Evolutionary conservation across 306 rosid genomes (phyloP).

Genomic region (Lathyrus aphaca): DNA sequence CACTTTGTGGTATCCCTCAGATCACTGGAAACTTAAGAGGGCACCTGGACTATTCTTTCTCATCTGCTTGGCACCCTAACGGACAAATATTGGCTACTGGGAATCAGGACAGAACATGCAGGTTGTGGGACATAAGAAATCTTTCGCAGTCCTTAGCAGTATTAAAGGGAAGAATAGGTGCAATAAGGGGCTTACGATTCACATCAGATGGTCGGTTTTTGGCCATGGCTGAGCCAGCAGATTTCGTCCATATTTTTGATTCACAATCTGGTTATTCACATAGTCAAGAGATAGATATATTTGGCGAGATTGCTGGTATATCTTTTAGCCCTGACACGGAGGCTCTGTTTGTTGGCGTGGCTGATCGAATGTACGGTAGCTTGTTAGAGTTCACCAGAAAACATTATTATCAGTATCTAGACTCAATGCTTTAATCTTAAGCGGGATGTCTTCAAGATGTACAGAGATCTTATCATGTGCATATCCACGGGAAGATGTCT

Average conservation of each 20-base stretch:
- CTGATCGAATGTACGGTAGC: constrained; percentile 88
- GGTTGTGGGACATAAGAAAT: constrained; percentile 94
- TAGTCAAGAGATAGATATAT: constrained; percentile 82
- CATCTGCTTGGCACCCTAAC: constrained; percentile 98
- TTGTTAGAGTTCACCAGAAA: constrained; percentile 72
- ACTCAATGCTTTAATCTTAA: constrained; percentile 50
- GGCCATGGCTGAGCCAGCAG: constrained; percentile 97
- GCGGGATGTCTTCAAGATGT: constrained; percentile 24
- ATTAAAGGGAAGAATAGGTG: constrained; percentile 92
- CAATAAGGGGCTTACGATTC: constrained; percentile 77
- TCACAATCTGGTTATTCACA: constrained; percentile 55
- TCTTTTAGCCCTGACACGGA: constrained; percentile 87
- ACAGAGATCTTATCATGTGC: constrained; percentile 30
- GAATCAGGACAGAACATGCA: constrained; percentile 93
- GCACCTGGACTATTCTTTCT: constrained; percentile 85
- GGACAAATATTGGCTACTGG: constrained; percentile 88
- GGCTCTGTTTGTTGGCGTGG: constrained; percentile 78
- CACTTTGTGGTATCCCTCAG: constrained; percentile 40
- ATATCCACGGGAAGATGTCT: constrained; percentile 27
- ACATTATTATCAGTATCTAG: constrained; percentile 50
- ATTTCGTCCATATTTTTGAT: constrained; percentile 78
- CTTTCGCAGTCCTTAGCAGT: constrained; percentile 73
- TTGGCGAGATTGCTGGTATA: constrained; percentile 91
- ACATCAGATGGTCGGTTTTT: constrained; percentile 71
- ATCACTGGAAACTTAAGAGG: constrained; percentile 69